Evolutionary conservation across 495 filamentous ascomycete genomes (phyloP).

Genomic region (Annulohypoxylon bovei): DNA sequence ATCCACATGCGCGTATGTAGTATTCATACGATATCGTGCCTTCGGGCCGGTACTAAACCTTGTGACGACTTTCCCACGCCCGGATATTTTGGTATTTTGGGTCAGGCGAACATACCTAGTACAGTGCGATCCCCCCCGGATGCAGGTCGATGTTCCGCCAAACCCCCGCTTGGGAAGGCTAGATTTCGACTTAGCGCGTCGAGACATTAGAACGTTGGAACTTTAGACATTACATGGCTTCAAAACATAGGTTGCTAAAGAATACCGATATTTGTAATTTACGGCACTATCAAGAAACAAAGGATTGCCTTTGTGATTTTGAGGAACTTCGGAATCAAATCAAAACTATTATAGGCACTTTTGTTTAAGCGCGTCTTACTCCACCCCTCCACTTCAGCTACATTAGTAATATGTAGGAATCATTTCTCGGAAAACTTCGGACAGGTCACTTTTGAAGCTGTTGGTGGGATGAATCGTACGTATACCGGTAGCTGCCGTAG

Average conservation of each 20-base stretch:
- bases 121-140: not conserved
- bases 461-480: not conserved
- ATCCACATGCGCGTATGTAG: not conserved
- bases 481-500: not conserved
- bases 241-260: not conserved
- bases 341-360: not conserved
- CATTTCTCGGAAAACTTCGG: not conserved
- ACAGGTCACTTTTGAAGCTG: not conserved
- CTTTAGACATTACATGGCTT: not conserved
- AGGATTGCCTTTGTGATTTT: not conserved
- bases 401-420: not conserved
- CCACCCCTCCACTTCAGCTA: too few relatives aligned
- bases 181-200: not conserved
- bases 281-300: not conserved
- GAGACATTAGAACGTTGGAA: not conserved
- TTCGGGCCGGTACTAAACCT: conserved; percentile 19
- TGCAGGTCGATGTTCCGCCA: not conserved
- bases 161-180: conserved; percentile 10
- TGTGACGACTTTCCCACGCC: conserved; percentile 10
- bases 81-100: conserved; percentile 3
- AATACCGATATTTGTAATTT: not conserved
- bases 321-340: not conserved
- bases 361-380: not conserved
- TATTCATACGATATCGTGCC: conserved; percentile 10
- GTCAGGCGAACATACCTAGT: not conserved